Evolutionary conservation across 495 filamentous ascomycete genomes (phyloP).

Genomic region (Peziza echinospora): DNA sequence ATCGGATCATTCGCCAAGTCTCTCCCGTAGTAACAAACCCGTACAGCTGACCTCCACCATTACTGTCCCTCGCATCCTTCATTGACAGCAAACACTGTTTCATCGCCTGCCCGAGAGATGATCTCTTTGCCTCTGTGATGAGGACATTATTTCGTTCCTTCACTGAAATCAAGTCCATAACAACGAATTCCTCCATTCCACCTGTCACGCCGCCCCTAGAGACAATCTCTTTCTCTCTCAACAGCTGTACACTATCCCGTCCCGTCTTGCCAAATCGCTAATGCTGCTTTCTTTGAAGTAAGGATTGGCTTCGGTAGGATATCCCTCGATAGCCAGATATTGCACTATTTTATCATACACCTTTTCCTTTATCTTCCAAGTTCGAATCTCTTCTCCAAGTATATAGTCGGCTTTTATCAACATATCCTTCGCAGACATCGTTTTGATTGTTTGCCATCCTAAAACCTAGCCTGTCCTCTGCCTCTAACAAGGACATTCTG

Average conservation of each 20-base stretch:
- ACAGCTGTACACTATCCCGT: neutral
- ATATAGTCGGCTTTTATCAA: slow-evolving; percentile 1
- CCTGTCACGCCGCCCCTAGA: neutral
- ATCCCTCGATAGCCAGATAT: slow-evolving; percentile 5
- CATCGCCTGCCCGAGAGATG: slow-evolving; percentile 3
- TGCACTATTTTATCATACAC: slow-evolving; percentile 2
- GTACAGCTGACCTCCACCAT: slow-evolving; percentile 1
- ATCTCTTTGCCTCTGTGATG: neutral
- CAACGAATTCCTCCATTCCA: slow-evolving; percentile 2
- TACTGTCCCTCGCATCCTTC: slow-evolving; percentile 3
- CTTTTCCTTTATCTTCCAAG: too few species aligned
- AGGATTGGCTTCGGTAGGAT: slow-evolving; percentile 5
- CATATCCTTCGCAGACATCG: slow-evolving; percentile 2
- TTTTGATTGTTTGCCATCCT: slow-evolving; percentile 5
- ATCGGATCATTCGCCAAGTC: slow-evolving; percentile 4
- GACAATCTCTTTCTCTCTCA: slow-evolving; percentile 2
- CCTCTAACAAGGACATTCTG: neutral
- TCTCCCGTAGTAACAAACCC: slow-evolving; percentile 3
- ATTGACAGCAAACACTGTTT: neutral
- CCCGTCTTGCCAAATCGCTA: neutral
- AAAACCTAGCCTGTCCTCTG: slow-evolving; percentile 4
- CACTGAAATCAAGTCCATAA: slow-evolving; percentile 1
- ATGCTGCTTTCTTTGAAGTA: slow-evolving; percentile 3
- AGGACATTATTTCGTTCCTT: neutral
- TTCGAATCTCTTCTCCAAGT: slow-evolving; percentile 1